A percentile compares a stretch with the other conserved stretches of the same genome.
phyloP scores from a whole-genome alignment of 129 eudicot species.

The Logfia minima region DNA sequence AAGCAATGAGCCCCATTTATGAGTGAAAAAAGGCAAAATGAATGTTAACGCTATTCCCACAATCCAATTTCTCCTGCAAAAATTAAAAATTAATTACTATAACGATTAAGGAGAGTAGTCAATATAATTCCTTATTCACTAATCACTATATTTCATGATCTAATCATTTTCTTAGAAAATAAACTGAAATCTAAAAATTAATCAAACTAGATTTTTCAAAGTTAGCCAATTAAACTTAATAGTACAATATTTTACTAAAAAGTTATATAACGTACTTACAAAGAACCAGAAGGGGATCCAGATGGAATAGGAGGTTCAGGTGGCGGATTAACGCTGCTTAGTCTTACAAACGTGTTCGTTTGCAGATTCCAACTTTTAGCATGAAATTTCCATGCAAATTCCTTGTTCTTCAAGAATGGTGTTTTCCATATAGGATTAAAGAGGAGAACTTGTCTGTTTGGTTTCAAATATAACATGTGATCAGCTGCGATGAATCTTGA shows the following conservation, averaged over 20 bases:
- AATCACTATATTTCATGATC: not conserved
- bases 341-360: conserved; percentile 28
- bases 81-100: not conserved
- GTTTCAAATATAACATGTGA: not conserved
- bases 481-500: not conserved
- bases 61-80: conserved; percentile 49
- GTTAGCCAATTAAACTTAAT: not conserved
- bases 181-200: not conserved
- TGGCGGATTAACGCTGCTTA: conserved; percentile 28
- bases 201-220: no score
- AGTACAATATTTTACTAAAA: not conserved
- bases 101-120: not conserved
- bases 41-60: conserved; percentile 40
- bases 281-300: conserved; percentile 41
- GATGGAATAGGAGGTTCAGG: conserved; percentile 43
- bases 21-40: conserved; percentile 43
- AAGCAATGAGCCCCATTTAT: conserved; percentile 51
- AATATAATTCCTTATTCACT: not conserved
- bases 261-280: conserved; percentile 23
- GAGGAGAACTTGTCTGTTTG: not conserved
- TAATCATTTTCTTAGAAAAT: not conserved
- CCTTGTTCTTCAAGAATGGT: conserved; percentile 25
- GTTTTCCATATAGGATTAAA: conserved; percentile 1
- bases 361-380: conserved; percentile 15
- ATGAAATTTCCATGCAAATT: conserved; percentile 22